Evolutionary conservation across 257 asterid genomes (phyloP), one percentile per base, ranked within the genome.

Genomic region (Solanum verrucosum): DNA sequence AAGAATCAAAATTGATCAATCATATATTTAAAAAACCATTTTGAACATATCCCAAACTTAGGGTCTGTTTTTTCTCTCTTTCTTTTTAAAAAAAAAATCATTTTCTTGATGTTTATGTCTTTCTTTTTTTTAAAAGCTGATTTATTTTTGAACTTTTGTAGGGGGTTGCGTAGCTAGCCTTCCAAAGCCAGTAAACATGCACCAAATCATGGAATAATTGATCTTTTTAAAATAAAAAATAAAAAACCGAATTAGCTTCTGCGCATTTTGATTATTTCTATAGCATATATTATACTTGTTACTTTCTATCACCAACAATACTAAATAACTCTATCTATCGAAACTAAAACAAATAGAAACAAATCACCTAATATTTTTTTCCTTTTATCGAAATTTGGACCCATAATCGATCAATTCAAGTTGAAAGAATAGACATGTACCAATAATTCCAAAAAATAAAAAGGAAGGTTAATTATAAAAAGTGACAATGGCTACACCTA

Each of bases 181-280:
- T 81, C 42, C 34, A 81, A 81, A 16, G 27, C 68, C 68, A 81
- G 68, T 67, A 46, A 29, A n/a, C 56, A 31, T 16, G 13, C 38
- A n/a, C 84, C 37, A 14, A 40, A 42, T 78, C 25, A 75, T 23
- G 56, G 25, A 75, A 38, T 75, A 75, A 38, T 75, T 38, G 1
- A 21, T 60, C 13, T 59, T 21, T 20, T 21, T 20, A n/a, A n/a
- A n/a, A 9, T 2, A 0, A 10, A 12, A 12, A 44, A 42, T 1
- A 0, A 40, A 40, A 10, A 10, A 3, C 18, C 6, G 0, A 23
- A 0, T 21, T 9, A 59, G 1, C 25, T 60, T 60, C 2, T 1
- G 11, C 27, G 5, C 2, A 59, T 1, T 21, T 59, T 21, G 0
- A 1, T 59, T 59, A 59, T 21, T 60, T 60, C 0, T 0, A 4